Conservation (phyloP, 495 filamentous ascomycete genomes). For the Penicillium longicatenatum region DNA sequence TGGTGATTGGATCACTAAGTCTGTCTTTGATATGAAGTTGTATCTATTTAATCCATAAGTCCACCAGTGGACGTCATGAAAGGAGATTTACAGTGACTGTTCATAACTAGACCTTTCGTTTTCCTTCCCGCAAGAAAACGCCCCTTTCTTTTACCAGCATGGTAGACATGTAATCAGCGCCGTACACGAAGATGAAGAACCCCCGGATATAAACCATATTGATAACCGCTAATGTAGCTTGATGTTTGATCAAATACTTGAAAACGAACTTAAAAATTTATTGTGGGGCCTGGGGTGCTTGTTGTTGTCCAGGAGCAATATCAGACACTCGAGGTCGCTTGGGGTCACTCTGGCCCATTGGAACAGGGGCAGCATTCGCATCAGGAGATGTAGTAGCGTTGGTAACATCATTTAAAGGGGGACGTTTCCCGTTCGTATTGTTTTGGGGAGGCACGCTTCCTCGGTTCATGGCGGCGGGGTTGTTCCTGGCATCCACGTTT, state of each 20-base stretch:
- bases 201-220: constrained; percentile 6
- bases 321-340: constrained; percentile 38
- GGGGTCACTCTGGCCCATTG: constrained; percentile 31
- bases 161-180: constrained; percentile 10
- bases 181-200: neutral
- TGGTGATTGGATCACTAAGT: neutral
- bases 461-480: constrained; percentile 20
- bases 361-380: constrained; percentile 20
- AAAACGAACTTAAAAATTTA: constrained; percentile 8
- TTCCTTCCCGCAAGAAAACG: constrained; percentile 3
- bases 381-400: constrained; percentile 37
- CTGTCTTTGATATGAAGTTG: neutral
- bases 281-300: constrained; percentile 16
- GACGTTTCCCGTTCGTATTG: constrained; percentile 46
- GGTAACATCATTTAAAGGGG: constrained; percentile 54
- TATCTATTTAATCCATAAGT: neutral
- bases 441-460: constrained; percentile 32
- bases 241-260: constrained; percentile 2
- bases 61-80: neutral
- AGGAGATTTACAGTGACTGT: neutral
- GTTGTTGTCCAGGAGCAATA: constrained; percentile 14
- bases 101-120: neutral
- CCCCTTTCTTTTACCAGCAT: constrained; percentile 2
- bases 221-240: constrained; percentile 17
- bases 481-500: constrained; percentile 34